Conservation (phyloP, 2,329 filamentous ascomycete species). For the Talaromyces sp. region DNA sequence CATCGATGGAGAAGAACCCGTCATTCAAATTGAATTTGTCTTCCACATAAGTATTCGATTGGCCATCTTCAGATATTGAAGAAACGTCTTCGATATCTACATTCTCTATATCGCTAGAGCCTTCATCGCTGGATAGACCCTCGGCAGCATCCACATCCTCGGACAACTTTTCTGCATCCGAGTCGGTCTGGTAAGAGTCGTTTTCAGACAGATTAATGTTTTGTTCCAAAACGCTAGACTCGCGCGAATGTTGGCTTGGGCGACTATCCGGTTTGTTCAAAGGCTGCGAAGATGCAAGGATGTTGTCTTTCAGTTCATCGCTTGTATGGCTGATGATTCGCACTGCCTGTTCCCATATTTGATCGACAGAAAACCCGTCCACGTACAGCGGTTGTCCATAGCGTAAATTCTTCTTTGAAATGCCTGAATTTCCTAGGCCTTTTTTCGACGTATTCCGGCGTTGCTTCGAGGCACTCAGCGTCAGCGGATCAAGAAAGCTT, state of each 20-base stretch:
- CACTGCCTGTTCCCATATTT: conserved; percentile 91
- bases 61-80: not conserved
- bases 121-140: conserved; percentile 32
- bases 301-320: conserved; percentile 47
- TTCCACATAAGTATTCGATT: conserved; percentile 55
- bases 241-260: not conserved
- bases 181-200: not conserved
- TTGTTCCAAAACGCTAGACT: not conserved
- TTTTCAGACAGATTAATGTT: not conserved
- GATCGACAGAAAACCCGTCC: conserved; percentile 78
- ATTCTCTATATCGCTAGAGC: conserved; percentile 6
- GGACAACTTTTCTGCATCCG: not conserved
- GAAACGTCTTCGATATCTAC: conserved; percentile 1
- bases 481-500: conserved; percentile 71
- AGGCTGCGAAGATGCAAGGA: conserved; percentile 26
- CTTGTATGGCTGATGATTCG: conserved; percentile 67
- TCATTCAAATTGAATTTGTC: conserved; percentile 88
- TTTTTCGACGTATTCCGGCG: conserved; percentile 58
- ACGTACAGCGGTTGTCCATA: conserved; percentile 66
- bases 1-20: conserved; percentile 95
- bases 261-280: conserved; percentile 7
- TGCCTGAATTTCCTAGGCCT: not conserved
- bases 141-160: conserved; percentile 15
- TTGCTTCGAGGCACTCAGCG: conserved; percentile 70
- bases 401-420: conserved; percentile 62